These are phyloP conservation scores for Leccinum fibrillosum DNA, from an alignment of 768 basidiomycete genomes.

Conservation along the genomic window DNA sequence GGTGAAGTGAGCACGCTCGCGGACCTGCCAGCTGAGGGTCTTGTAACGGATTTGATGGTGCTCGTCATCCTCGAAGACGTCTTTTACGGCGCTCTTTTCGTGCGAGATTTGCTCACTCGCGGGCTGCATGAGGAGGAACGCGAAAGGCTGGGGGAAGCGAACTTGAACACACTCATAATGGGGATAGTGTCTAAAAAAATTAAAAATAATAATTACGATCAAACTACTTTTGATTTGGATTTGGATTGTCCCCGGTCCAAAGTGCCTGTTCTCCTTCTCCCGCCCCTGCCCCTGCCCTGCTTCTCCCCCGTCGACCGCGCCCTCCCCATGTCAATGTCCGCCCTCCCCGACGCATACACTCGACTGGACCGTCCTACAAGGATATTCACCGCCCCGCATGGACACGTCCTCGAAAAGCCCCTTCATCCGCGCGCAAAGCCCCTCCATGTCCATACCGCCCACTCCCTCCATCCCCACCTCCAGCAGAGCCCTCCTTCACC, in stretches of 20 bases:
- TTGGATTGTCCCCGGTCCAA: neutral
- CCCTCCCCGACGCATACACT: conserved; percentile 3
- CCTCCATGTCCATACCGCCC: conserved; percentile 30
- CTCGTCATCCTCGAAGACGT: conserved; percentile 43
- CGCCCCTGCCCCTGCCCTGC: neutral
- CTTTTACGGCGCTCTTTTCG: neutral
- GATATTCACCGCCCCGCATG: conserved; percentile 56
- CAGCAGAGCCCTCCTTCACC: conserved; percentile 32
- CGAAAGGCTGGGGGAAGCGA: neutral
- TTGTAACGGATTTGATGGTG: conserved; percentile 24
- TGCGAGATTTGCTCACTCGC: neutral
- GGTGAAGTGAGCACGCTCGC: neutral
- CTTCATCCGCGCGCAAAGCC: conserved; percentile 8
- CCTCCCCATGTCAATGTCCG: conserved; percentile 22
- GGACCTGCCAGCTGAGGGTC: conserved; percentile 3
- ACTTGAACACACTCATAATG: neutral
- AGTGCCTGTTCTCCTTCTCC: neutral
- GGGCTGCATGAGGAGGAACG: neutral
- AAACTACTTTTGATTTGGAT: no score
- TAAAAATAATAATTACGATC: neutral
- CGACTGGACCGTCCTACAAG: conserved; percentile 39
- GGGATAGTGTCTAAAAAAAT: neutral
- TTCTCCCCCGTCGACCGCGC: neutral
- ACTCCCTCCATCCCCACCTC: conserved; percentile 44
- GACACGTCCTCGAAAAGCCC: conserved; percentile 43